Evolutionary conservation across 139 green algal genomes (phyloP).

Genomic region (Coelastrella sp.): DNA sequence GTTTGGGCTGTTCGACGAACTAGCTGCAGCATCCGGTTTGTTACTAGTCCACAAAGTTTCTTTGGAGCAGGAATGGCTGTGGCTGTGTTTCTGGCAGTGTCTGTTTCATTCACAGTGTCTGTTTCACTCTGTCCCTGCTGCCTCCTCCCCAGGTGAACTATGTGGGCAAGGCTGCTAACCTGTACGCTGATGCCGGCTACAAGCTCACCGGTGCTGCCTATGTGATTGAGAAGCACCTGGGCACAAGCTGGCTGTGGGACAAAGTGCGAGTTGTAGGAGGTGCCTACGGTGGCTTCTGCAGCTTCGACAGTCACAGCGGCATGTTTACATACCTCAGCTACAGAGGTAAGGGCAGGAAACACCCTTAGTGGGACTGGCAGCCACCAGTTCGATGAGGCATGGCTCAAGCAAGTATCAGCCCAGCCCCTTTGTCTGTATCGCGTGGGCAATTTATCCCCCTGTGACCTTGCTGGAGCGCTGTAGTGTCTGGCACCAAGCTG

Average conservation of each 20-base stretch:
- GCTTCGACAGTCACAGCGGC: conserved; percentile 95
- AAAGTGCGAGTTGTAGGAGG: conserved; percentile 94
- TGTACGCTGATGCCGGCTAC: conserved; percentile 96
- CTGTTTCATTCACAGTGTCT: no score
- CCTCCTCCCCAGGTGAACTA: conserved; percentile 94
- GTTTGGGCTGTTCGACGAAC: background rate
- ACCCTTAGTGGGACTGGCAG: no score
- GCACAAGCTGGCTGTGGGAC: conserved; percentile 98
- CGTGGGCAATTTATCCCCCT: no score
- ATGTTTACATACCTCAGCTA: conserved; percentile 96
- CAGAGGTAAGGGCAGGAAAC: conserved; percentile 55
- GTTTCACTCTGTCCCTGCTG: background rate
- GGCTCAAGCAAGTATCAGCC: no score
- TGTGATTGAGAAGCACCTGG: conserved; percentile 97
- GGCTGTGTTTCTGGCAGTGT: no score
- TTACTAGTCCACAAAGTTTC: no score
- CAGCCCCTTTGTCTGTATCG: no score
- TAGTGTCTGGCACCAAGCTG: no score
- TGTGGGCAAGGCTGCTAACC: conserved; percentile 97
- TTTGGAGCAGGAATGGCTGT: no score
- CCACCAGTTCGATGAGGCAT: no score
- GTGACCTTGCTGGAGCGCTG: no score
- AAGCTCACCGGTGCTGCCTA: conserved; percentile 89
- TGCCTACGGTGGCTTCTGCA: conserved; percentile 97
- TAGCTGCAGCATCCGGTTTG: background rate